Base-by-base conservation (phyloP, 257 asterid genomes). In the Pogostemon cablin region DNA sequence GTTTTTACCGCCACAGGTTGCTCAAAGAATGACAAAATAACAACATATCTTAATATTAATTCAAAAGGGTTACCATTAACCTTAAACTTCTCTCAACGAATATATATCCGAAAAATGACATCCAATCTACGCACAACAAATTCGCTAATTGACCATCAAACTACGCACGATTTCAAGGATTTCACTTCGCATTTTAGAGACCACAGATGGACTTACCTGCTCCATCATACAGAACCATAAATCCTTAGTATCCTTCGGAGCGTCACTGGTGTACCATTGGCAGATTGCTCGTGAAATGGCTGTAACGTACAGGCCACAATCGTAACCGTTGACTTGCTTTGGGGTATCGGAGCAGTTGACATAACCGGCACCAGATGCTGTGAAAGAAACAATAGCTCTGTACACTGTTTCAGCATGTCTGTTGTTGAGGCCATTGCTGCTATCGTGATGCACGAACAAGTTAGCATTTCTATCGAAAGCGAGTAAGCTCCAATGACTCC, bases 371-470 rank as follows among this genome's bases (percentile, higher is more conserved):
- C 34, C 46, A 6, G 75, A 9, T 32, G 78, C 55, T 0, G 76
- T 72, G 56, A 76, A 78, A 17, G 78, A 74, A 64, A 44, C 46
- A 35, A 86, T 79, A 35, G 79, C 84, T n/a, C 65, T 72, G 52
- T 76, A 82, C 35, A 87, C 84, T 80, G 69, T 84, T 46, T 48
- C 76, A 63, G 96, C 85, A 9, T 83, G 78, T 2, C 3, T 25
- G 34, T 12, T 54, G 61, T 89, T 93, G 67, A 75, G n/a, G 57
- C 78, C 75, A 7, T 52, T 32, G 65, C 82, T 68, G 81, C 96
- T 88, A 63, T 91, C 99, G 42, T 91, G 97, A 73, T 91, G 96
- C 56, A 89, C 90, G 72, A 89, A 87, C 49, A 71, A 53, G 62
- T 89, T 82, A 50, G 84, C 72, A 7, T 76, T 56, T 62, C 91